Conservation (phyloP, 1,284 basidiomycete species). For the Caloboletus inedulis region DNA sequence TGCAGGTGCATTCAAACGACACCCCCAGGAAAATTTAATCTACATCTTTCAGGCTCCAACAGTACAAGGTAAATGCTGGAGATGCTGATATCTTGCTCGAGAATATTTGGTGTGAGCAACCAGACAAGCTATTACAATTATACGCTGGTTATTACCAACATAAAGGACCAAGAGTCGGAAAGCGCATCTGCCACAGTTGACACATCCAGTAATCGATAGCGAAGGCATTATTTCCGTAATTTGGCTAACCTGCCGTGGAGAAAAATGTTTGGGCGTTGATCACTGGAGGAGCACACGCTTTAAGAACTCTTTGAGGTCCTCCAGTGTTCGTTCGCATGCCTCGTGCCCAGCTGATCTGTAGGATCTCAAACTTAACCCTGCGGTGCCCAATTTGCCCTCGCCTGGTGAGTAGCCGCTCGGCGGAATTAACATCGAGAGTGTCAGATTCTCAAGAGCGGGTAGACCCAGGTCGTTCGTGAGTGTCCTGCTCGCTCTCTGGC, state of each 20-base stretch:
- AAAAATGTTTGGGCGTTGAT: background rate
- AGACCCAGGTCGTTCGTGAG: slow-evolving; percentile 52
- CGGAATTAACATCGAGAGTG: slow-evolving; percentile 24
- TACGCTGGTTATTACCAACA: background rate
- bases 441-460: slow-evolving; percentile 32
- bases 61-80: background rate
- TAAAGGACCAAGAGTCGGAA: background rate
- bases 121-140: background rate
- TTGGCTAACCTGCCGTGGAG: background rate
- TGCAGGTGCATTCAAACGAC: background rate
- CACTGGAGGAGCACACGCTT: slow-evolving; percentile 45
- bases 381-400: slow-evolving; percentile 27
- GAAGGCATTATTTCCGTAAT: background rate
- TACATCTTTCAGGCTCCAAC: background rate
- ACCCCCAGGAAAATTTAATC: background rate
- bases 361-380: slow-evolving; percentile 57
- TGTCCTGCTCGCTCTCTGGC: slow-evolving; percentile 51
- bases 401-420: slow-evolving; percentile 23
- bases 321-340: slow-evolving; percentile 56
- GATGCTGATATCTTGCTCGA: background rate
- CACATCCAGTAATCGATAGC: background rate
- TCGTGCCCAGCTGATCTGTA: slow-evolving; percentile 66
- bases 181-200: background rate
- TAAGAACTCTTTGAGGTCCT: slow-evolving; percentile 62
- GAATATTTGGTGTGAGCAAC: background rate